phyloP scores from a whole-genome alignment of 1,284 basidiomycete genomes.

The Fomes fomentarius region DNA sequence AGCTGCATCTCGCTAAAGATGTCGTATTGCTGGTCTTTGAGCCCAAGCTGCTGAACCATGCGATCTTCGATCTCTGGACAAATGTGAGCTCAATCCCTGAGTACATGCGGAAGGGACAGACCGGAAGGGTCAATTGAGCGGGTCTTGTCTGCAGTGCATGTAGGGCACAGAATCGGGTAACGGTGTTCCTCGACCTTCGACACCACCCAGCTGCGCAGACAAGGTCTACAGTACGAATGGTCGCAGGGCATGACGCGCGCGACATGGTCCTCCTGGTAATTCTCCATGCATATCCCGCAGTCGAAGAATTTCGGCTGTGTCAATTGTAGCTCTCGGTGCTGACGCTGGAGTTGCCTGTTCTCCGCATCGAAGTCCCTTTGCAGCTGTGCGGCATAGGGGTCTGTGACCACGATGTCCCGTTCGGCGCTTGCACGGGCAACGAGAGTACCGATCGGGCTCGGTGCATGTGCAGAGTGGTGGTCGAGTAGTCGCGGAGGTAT shows the following conservation, averaged over 20 bases:
- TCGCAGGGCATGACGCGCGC: slow-evolving; percentile 49
- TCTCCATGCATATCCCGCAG: slow-evolving; percentile 64
- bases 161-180: slow-evolving; percentile 65
- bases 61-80: slow-evolving; percentile 44
- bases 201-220: slow-evolving; percentile 47
- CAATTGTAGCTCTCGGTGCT: slow-evolving; percentile 39
- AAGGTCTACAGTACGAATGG: slow-evolving; percentile 61
- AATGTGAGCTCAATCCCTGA: not conserved
- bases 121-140: slow-evolving; percentile 38
- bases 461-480: not conserved
- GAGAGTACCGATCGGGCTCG: not conserved
- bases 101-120: slow-evolving; percentile 20
- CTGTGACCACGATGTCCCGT: not conserved
- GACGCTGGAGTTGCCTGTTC: slow-evolving; percentile 40
- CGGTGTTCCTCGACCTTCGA: slow-evolving; percentile 54
- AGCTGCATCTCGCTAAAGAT: slow-evolving; percentile 59
- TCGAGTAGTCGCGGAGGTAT: not conserved
- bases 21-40: slow-evolving; percentile 49
- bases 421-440: not conserved
- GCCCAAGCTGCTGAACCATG: slow-evolving; percentile 49
- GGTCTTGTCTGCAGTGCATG: slow-evolving; percentile 43
- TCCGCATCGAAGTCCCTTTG: slow-evolving; percentile 53
- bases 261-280: slow-evolving; percentile 47
- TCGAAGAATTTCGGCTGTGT: slow-evolving; percentile 42
- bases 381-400: slow-evolving; percentile 35